phyloP scores from a whole-genome alignment of 768 basidiomycete genomes.

The Mycena haematopus region DNA sequence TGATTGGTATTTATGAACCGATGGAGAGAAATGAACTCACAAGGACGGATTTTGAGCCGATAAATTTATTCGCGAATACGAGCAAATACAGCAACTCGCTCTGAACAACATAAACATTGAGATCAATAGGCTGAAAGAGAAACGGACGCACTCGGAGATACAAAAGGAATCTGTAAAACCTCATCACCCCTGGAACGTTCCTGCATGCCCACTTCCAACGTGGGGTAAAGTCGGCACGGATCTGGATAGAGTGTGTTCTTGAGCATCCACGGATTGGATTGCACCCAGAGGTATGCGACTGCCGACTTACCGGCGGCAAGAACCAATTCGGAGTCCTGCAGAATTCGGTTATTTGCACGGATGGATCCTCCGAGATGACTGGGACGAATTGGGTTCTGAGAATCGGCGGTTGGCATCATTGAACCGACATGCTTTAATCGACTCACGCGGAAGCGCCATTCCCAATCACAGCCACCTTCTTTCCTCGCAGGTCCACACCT shows the following conservation, averaged over 20 bases:
- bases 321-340: constrained; percentile 68
- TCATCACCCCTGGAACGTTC: constrained; percentile 46
- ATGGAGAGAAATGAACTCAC: neutral
- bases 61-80: constrained; percentile 8
- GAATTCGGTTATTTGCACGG: constrained; percentile 61
- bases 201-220: constrained; percentile 48
- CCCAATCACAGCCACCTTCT: constrained; percentile 65
- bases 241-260: constrained; percentile 14
- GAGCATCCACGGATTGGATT: neutral
- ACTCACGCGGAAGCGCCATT: constrained; percentile 62
- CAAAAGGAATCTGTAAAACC: constrained; percentile 34
- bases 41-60: constrained; percentile 22
- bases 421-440: neutral
- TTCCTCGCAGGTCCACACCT: constrained; percentile 47
- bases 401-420: neutral
- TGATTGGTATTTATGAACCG: neutral
- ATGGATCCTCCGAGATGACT: constrained; percentile 54
- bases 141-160: constrained; percentile 25
- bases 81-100: constrained; percentile 19
- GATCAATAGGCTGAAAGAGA: neutral
- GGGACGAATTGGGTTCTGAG: constrained; percentile 67
- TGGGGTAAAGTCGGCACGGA: constrained; percentile 36
- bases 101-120: constrained; percentile 1
- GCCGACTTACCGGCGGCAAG: constrained; percentile 52
- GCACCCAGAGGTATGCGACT: neutral